Conservation (phyloP, 2,329 filamentous ascomycete species). For the Juglanconis oblonga region DNA sequence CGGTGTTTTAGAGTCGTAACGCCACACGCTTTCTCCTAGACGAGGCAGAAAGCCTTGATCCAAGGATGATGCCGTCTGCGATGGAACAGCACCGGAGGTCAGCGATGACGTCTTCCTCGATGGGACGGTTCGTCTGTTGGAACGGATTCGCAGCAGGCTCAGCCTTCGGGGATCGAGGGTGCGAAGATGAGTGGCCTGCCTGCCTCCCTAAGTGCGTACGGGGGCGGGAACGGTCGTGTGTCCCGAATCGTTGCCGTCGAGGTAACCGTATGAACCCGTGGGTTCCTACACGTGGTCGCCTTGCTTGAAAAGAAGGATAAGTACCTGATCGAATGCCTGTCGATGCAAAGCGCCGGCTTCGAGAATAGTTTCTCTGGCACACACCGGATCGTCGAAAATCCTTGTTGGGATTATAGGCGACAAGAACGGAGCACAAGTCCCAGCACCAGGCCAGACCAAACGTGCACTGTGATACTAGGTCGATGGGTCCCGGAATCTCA, state of each 20-base stretch:
- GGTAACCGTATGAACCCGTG: background rate
- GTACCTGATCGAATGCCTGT: background rate
- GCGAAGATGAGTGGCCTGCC: background rate
- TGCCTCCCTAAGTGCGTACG: background rate
- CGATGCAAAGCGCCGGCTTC: conserved; percentile 5
- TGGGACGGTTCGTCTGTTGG: background rate
- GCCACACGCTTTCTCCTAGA: conserved; percentile 25
- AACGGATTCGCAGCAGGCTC: background rate
- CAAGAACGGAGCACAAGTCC: conserved; percentile 22
- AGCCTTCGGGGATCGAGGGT: background rate
- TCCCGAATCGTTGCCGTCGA: background rate
- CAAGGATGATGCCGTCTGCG: conserved; percentile 5
- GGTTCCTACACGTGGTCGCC: background rate
- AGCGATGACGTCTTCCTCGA: background rate
- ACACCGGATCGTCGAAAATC: conserved; percentile 4
- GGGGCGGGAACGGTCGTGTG: background rate
- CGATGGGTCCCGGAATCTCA: conserved; percentile 41
- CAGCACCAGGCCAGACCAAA: conserved; percentile 45
- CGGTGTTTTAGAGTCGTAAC: conserved; percentile 24
- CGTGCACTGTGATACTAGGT: conserved; percentile 50
- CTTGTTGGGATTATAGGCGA: conserved; percentile 24
- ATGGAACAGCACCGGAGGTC: conserved; percentile 17
- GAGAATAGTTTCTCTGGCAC: background rate
- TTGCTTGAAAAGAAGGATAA: background rate
- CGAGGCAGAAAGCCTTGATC: conserved; percentile 12